These are phyloP conservation scores for Didymella exigua DNA, from an alignment of 2,329 filamentous ascomycete genomes.

Conservation along the genomic window DNA sequence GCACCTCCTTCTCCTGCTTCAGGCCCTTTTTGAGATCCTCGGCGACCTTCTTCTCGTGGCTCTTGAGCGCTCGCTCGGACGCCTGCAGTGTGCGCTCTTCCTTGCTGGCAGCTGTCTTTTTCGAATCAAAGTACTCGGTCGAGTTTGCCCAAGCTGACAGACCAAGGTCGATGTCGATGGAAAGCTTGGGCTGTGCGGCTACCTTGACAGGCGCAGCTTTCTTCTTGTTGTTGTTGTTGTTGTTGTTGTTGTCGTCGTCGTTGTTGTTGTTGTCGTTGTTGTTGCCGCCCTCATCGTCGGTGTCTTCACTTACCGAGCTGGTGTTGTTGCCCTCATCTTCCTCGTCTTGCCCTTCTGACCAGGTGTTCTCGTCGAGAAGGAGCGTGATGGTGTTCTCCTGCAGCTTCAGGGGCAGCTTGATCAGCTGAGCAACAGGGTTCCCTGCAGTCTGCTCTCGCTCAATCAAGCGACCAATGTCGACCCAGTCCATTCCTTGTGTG, in stretches of 20 bases:
- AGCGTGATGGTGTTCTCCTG: constrained; percentile 89
- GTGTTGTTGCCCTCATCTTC: constrained; percentile 62
- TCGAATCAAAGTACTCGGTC: constrained; percentile 88
- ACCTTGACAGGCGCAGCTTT: constrained; percentile 50
- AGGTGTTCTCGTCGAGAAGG: constrained; percentile 72
- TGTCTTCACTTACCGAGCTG: constrained; percentile 69
- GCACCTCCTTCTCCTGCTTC: constrained; percentile 87
- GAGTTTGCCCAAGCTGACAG: constrained; percentile 89
- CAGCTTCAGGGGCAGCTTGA: constrained; percentile 85
- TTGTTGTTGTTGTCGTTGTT: constrained; percentile 61
- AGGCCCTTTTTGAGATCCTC: constrained; percentile 84
- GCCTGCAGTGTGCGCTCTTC: constrained; percentile 85
- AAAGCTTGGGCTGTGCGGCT: constrained; percentile 56
- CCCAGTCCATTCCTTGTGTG: constrained; percentile 95
- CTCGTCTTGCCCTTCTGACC: constrained; percentile 66
- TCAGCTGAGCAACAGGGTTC: constrained; percentile 86
- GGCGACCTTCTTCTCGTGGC: constrained; percentile 84
- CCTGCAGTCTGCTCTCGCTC: constrained; percentile 80
- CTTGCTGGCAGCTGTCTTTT: constrained; percentile 81
- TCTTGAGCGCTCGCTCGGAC: constrained; percentile 82
- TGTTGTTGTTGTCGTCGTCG: constrained; percentile 65
- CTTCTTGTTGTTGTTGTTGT: constrained; percentile 56
- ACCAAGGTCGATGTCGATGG: constrained; percentile 83
- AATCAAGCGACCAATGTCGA: constrained; percentile 84
- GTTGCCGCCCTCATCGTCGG: constrained; percentile 62